These are phyloP conservation scores for Castanopsis chinensis DNA, from an alignment of 306 rosid genomes.

Conservation along the genomic window DNA sequence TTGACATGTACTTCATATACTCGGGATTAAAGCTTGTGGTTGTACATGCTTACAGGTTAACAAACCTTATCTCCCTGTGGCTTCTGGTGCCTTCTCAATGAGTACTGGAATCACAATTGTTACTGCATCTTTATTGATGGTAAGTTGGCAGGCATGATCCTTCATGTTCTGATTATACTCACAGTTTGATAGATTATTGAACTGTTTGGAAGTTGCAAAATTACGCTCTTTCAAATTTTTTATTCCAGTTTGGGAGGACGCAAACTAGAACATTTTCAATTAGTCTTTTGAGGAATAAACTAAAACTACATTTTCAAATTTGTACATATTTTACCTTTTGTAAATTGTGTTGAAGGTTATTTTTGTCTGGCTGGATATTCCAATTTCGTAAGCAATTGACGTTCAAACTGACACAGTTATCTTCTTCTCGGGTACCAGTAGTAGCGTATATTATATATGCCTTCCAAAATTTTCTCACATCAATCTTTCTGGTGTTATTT, in stretches of 20 bases:
- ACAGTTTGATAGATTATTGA: neutral
- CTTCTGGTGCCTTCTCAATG: constrained; percentile 26
- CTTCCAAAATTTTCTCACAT: neutral
- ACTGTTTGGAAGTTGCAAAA: neutral
- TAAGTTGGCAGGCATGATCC: neutral
- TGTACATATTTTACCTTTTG: too few species aligned
- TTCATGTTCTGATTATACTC: neutral
- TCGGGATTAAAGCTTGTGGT: neutral
- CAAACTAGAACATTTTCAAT: too few species aligned
- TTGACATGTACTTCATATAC: neutral
- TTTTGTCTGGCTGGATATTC: neutral
- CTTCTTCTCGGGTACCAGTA: too few species aligned
- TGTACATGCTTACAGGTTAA: constrained; percentile 11
- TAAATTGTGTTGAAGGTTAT: neutral
- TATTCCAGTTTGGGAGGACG: too few species aligned
- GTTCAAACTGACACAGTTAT: neutral
- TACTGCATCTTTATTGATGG: constrained; percentile 13
- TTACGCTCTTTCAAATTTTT: too few species aligned
- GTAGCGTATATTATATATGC: too few species aligned
- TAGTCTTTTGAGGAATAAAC: too few species aligned
- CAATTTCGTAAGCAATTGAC: neutral
- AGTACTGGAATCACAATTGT: constrained; percentile 22
- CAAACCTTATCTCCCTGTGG: constrained; percentile 24
- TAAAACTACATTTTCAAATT: too few species aligned
- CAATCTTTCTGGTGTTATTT: neutral